Conservation (phyloP, 2,329 filamentous ascomycete species). For the Gnomoniopsis smithogilvyi region DNA sequence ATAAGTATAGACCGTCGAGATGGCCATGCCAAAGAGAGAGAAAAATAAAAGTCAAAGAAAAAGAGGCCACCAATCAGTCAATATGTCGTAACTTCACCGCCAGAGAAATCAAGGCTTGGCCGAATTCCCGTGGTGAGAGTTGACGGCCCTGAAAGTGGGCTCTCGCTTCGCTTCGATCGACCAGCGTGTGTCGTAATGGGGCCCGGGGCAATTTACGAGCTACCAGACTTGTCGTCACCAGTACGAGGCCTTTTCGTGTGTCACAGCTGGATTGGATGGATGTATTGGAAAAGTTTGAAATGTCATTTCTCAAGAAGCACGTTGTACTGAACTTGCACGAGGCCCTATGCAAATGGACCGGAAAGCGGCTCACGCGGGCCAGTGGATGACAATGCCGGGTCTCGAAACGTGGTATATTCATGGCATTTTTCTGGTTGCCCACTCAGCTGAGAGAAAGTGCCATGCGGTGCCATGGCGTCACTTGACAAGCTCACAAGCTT, state of each 20-base stretch:
- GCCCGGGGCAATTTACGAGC: background rate
- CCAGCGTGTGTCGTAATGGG: conserved; percentile 4
- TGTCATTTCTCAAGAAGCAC: background rate
- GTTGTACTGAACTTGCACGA: background rate
- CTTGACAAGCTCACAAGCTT: background rate
- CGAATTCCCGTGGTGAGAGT: background rate
- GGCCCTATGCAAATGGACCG: background rate
- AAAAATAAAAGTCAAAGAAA: too few relatives aligned
- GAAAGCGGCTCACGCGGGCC: background rate
- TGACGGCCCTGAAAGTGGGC: conserved; percentile 2
- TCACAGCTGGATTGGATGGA: background rate
- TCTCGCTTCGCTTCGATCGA: background rate
- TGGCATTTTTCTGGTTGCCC: background rate
- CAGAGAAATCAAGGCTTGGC: background rate
- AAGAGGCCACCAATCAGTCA: background rate
- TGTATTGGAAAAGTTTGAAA: too few relatives aligned
- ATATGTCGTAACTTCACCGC: background rate
- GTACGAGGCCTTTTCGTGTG: background rate
- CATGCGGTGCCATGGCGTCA: background rate
- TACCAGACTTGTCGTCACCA: background rate
- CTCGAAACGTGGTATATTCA: background rate
- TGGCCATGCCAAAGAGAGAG: background rate
- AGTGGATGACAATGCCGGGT: background rate
- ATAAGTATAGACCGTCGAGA: background rate
- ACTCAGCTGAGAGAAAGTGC: background rate